These are phyloP conservation scores for Hyaloscypha finlandica DNA, from an alignment of 495 filamentous ascomycete genomes.

Conservation along the genomic window DNA sequence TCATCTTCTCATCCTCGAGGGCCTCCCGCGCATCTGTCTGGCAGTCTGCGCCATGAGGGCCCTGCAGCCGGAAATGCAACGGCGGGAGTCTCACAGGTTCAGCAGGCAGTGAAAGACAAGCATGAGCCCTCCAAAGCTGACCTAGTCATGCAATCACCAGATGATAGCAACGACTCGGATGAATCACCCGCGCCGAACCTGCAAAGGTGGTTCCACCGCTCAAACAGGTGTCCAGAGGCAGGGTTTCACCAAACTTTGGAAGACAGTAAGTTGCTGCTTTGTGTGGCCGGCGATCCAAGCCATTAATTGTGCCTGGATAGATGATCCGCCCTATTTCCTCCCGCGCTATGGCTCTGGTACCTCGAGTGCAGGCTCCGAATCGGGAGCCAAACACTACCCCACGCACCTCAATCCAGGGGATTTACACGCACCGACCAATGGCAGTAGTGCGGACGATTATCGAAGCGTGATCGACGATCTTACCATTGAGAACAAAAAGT, in stretches of 20 bases:
- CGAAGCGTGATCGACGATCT: slow-evolving; percentile 72
- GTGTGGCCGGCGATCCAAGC: not conserved
- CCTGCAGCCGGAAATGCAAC: not conserved
- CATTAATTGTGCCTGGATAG: slow-evolving; percentile 20
- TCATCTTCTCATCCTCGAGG: slow-evolving; percentile 18
- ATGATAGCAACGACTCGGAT: slow-evolving; percentile 11
- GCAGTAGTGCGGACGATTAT: slow-evolving; percentile 59
- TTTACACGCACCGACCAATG: slow-evolving; percentile 39
- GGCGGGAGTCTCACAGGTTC: not conserved
- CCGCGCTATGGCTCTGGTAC: slow-evolving; percentile 45
- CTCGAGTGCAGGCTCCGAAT: slow-evolving; percentile 40
- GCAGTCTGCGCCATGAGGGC: slow-evolving; percentile 9
- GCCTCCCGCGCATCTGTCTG: slow-evolving; percentile 23
- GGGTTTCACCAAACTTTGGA: slow-evolving; percentile 33
- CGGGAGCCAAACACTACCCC: slow-evolving; percentile 11
- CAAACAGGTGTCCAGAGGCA: slow-evolving; percentile 43
- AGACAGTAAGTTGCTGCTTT: not conserved
- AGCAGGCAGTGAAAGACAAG: slow-evolving; percentile 1
- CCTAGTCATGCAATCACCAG: slow-evolving; percentile 3
- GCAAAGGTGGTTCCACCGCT: slow-evolving; percentile 47
- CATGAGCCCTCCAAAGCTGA: not conserved
- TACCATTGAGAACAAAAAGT: slow-evolving; percentile 68
- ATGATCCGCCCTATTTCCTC: slow-evolving; percentile 57
- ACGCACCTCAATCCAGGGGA: slow-evolving; percentile 18
- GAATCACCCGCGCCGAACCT: slow-evolving; percentile 1